Evolutionary conservation across 148 eudicot genomes (phyloP), one percentile per base, ranked within the genome.

Genomic region (Mesembryanthemum crystallinum): DNA sequence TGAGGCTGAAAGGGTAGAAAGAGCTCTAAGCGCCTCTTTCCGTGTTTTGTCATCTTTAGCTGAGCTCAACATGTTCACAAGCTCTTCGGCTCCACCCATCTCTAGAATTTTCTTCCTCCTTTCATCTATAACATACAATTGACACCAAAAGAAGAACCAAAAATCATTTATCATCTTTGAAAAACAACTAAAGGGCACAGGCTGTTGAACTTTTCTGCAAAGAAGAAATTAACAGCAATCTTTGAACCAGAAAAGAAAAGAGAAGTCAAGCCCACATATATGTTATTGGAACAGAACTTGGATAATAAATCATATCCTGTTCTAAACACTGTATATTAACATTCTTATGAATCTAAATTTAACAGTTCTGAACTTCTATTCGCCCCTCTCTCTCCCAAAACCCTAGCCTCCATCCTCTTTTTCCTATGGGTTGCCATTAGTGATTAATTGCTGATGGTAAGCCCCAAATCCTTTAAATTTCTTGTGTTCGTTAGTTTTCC

Each of bases 61-160:
- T 74, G 85, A 68, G 52, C 77, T 83, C 59, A 95, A 81, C 97
- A 95, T 92, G 52, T 84, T 89, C 69, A 95, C 83, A 78, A 95
- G 97, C 80, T 88, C 83, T 80, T 82, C 81, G 59, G 87, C 96
- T 63, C 94, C 99, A 32, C 99, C 97, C 81, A 95, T 58, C 82
- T 92, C 97, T 70, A 95, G 81, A 76, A 95, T 89, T 83, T 87
- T 92, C 92, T 86, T 85, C 79, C 99, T 87, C 74, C 87, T 90
- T 79, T 86, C 89, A 79, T 95, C 98, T 94, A 77, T 61, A 73
- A 76, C 17, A 63, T 21, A 71, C 35, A n/a, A 67, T 47, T 25
- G 42, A 37, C 27, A 75, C 27, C n/a, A 65, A 23, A 59, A 57
- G 8, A 57, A 52, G 23, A 20, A 39, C 51, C 30, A 3, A 27